Conservation (phyloP, 2,329 filamentous ascomycete genomes). For the Fusarium sambucinum region DNA sequence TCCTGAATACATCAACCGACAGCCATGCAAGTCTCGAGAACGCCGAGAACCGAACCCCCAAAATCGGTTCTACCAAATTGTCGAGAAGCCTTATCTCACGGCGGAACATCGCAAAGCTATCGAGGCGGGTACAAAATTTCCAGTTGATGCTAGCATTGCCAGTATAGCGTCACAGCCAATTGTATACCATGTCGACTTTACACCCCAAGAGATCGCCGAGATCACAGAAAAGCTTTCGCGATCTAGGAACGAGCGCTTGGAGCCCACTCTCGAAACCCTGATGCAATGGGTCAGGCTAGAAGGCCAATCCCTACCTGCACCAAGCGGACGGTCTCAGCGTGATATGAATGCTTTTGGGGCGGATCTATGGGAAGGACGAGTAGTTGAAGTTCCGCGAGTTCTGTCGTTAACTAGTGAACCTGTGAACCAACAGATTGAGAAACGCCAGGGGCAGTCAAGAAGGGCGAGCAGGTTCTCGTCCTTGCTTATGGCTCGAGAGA, state of each 20-base stretch:
- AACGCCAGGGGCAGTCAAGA: constrained; percentile 17
- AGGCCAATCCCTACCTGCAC: neutral
- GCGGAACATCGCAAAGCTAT: constrained; percentile 48
- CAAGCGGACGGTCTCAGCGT: constrained; percentile 7
- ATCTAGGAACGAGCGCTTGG: constrained; percentile 26
- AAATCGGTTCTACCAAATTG: constrained; percentile 33
- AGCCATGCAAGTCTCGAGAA: constrained; percentile 26
- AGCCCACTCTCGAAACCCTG: constrained; percentile 39
- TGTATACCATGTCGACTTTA: constrained; percentile 62
- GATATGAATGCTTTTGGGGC: constrained; percentile 32
- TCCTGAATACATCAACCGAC: constrained; percentile 5
- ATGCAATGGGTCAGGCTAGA: constrained; percentile 9
- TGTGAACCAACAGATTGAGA: constrained; percentile 22
- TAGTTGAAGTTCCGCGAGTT: constrained; percentile 32
- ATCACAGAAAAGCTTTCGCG: constrained; percentile 43
- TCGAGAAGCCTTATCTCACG: constrained; percentile 46
- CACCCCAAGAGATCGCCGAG: constrained; percentile 52
- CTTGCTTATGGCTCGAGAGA: constrained; percentile 63
- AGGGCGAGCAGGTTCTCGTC: constrained; percentile 52
- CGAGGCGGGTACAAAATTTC: constrained; percentile 37
- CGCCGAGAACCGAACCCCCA: constrained; percentile 25
- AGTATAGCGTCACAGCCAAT: constrained; percentile 20
- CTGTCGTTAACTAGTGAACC: constrained; percentile 45
- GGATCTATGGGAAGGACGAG: constrained; percentile 47
- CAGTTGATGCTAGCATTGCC: constrained; percentile 2